Conservation (phyloP, 192 early-diverging fungal species). For the Phycomyces nitens region DNA sequence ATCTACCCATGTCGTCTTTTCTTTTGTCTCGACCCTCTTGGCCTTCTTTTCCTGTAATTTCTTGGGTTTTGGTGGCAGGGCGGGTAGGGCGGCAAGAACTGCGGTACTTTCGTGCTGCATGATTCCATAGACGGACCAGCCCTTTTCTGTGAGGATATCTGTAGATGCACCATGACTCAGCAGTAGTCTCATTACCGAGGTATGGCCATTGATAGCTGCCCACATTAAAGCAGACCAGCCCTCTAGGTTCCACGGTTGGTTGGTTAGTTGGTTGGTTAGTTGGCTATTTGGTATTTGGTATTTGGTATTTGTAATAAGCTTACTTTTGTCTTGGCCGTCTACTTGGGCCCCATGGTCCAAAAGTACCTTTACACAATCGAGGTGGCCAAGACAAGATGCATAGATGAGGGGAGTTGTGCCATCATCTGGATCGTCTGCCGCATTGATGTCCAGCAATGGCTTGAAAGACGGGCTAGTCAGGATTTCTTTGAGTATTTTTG, state of each 20-base stretch:
- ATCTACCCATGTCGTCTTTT: background rate
- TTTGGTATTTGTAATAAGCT: too few species aligned
- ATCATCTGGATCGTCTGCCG: slow-evolving; percentile 71
- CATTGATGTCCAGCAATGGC: too few species aligned
- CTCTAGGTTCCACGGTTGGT: slow-evolving; percentile 34
- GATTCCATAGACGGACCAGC: slow-evolving; percentile 63
- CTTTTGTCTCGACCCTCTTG: background rate
- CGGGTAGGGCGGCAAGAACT: background rate
- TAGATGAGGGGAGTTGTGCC: slow-evolving; percentile 83
- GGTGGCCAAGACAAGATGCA: slow-evolving; percentile 81
- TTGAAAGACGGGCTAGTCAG: too few species aligned
- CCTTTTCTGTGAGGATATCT: slow-evolving; percentile 59
- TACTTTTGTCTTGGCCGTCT: slow-evolving; percentile 61
- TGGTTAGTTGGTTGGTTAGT: too few species aligned
- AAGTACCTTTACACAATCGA: slow-evolving; percentile 65
- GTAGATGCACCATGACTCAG: slow-evolving; percentile 70
- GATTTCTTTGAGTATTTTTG: too few species aligned
- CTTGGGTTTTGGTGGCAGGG: background rate
- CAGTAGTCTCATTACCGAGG: slow-evolving; percentile 66
- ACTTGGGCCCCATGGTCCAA: slow-evolving; percentile 64
- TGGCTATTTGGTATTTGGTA: too few species aligned
- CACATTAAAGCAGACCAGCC: slow-evolving; percentile 91
- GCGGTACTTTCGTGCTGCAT: background rate
- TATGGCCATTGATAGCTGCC: slow-evolving; percentile 76
- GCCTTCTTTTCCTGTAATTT: too few species aligned